Conservation (phyloP, 2,329 filamentous ascomycete genomes). For the Moelleriella libera region DNA sequence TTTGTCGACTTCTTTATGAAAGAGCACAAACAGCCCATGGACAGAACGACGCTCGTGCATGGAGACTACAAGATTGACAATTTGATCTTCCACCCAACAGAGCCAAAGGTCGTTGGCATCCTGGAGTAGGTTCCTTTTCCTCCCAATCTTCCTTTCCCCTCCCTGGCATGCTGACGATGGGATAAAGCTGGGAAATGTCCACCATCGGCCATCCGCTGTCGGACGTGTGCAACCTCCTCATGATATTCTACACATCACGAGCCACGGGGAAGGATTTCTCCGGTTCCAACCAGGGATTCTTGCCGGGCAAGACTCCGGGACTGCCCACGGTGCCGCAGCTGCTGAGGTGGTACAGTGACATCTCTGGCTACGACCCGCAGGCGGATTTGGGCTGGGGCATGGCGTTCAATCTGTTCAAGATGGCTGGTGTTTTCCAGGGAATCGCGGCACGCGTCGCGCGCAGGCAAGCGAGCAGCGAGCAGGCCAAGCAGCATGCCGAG, state of each 20-base stretch:
- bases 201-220: slow-evolving; percentile 93
- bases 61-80: slow-evolving; percentile 97
- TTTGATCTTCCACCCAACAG: slow-evolving; percentile 76
- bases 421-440: slow-evolving; percentile 60
- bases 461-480: slow-evolving; percentile 78
- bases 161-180: not conserved
- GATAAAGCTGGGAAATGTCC: slow-evolving; percentile 79
- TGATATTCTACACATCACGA: slow-evolving; percentile 23
- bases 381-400: slow-evolving; percentile 45
- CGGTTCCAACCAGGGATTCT: slow-evolving; percentile 32
- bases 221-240: slow-evolving; percentile 67
- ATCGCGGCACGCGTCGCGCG: slow-evolving; percentile 80
- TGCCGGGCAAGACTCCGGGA: slow-evolving; percentile 49
- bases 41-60: slow-evolving; percentile 70
- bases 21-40: slow-evolving; percentile 54
- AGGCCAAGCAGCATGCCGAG: slow-evolving; percentile 58
- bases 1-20: slow-evolving; percentile 68
- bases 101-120: slow-evolving; percentile 80
- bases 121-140: slow-evolving; percentile 47
- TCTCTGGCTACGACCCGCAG: slow-evolving; percentile 57
- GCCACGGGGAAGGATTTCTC: slow-evolving; percentile 9
- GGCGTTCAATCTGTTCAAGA: slow-evolving; percentile 48
- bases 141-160: not conserved
- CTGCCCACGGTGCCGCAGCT: slow-evolving; percentile 32
- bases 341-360: slow-evolving; percentile 23